These are phyloP conservation scores for Boletus pseudopeckii DNA, from an alignment of 768 basidiomycete species.

Conservation along the genomic window DNA sequence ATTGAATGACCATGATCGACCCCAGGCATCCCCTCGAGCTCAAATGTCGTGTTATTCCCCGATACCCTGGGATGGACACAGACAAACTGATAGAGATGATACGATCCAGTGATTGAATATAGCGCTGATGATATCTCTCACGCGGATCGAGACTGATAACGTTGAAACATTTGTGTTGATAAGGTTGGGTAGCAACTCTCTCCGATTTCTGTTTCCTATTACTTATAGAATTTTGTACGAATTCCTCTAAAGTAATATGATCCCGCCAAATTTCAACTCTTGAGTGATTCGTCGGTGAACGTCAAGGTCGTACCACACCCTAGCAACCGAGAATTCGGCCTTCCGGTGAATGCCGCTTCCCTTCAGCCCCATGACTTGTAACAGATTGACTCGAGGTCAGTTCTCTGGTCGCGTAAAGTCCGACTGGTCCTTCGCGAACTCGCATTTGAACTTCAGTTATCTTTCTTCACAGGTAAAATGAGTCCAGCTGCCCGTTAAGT, in stretches of 20 bases:
- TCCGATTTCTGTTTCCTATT: too few species aligned
- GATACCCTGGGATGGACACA: conserved; percentile 14
- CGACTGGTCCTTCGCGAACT: background rate
- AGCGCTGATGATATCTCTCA: background rate
- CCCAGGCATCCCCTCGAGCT: conserved; percentile 28
- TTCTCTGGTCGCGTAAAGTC: background rate
- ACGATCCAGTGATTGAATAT: conserved; percentile 9
- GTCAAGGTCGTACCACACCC: background rate
- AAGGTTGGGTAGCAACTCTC: background rate
- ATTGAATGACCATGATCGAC: background rate
- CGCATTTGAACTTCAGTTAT: background rate
- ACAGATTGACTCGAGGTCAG: background rate
- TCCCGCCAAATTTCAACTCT: background rate
- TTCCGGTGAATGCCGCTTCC: background rate
- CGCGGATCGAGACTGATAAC: background rate
- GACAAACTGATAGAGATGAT: conserved; percentile 17
- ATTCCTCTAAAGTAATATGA: background rate
- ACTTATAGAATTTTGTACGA: background rate
- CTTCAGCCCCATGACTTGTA: background rate
- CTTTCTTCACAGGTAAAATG: background rate
- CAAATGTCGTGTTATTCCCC: conserved; percentile 27
- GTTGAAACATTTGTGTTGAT: background rate
- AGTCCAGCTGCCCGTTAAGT: background rate
- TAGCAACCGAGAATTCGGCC: background rate
- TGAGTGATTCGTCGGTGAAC: background rate